Conservation (phyloP, 202 grass and related monocot species). For the Cymbopogon flexuosus region DNA sequence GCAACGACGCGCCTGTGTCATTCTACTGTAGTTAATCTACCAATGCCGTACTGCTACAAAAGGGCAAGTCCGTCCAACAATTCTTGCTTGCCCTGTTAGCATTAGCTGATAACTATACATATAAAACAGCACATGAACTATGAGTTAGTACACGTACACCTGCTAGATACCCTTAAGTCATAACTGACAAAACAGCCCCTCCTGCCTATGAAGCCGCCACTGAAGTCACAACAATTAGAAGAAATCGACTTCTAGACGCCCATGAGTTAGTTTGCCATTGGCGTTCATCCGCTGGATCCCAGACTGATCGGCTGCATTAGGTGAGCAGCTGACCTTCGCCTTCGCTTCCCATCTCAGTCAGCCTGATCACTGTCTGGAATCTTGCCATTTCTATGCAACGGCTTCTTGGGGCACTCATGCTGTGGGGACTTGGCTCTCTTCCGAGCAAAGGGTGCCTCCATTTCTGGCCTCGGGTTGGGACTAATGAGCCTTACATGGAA, state of each 20-base stretch:
- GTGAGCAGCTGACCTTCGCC: too few relatives aligned
- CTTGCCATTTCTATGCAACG: too few relatives aligned
- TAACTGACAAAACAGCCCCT: slow-evolving; percentile 5
- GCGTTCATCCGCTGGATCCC: not conserved
- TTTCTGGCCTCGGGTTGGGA: too few relatives aligned
- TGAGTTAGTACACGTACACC: slow-evolving; percentile 34
- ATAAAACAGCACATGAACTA: not conserved
- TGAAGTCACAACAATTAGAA: slow-evolving; percentile 4
- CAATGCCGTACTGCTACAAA: not conserved
- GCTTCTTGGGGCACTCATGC: too few relatives aligned
- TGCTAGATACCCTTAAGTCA: slow-evolving; percentile 31
- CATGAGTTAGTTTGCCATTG: slow-evolving; percentile 16
- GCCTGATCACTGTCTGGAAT: too few relatives aligned
- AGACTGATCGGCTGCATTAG: too few relatives aligned
- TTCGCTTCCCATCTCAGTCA: too few relatives aligned
- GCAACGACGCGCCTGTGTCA: too few relatives aligned
- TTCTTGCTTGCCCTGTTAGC: not conserved
- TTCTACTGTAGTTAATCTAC: not conserved
- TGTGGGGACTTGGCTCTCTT: too few relatives aligned
- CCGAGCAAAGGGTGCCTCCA: too few relatives aligned
- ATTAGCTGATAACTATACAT: not conserved
- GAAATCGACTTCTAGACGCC: not conserved
- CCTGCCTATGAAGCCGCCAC: not conserved
- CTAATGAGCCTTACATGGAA: too few relatives aligned
- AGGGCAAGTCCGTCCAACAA: not conserved